These are phyloP conservation scores for Stropharia rugosoannulata DNA, from an alignment of 768 basidiomycete species.

Conservation along the genomic window DNA sequence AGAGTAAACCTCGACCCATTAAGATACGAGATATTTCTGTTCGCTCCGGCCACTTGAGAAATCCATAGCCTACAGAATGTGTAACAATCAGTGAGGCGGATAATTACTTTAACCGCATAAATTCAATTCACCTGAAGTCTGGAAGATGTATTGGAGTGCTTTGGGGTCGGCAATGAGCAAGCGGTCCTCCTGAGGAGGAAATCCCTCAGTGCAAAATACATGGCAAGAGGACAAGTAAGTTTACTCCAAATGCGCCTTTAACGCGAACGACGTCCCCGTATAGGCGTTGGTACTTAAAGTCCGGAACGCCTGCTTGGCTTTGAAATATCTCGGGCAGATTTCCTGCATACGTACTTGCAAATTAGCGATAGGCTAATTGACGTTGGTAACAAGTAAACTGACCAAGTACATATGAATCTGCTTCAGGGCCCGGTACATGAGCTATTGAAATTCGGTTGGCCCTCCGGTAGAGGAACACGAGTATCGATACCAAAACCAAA, in stretches of 20 bases:
- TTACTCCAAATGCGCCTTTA: slow-evolving; percentile 50
- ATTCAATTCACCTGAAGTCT: slow-evolving; percentile 41
- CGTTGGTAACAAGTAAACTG: background rate
- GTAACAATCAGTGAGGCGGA: slow-evolving; percentile 1
- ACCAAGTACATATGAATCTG: slow-evolving; percentile 51
- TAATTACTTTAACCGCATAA: background rate
- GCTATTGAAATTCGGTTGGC: slow-evolving; percentile 39
- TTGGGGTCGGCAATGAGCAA: slow-evolving; percentile 56
- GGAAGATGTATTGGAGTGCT: slow-evolving; percentile 56
- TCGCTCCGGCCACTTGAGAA: slow-evolving; percentile 49
- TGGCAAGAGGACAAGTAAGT: slow-evolving; percentile 8
- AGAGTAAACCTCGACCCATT: slow-evolving; percentile 51
- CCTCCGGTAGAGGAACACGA: slow-evolving; percentile 33
- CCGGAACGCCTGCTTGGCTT: slow-evolving; percentile 48
- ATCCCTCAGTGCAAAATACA: background rate
- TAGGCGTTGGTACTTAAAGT: slow-evolving; percentile 50
- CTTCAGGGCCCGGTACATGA: slow-evolving; percentile 46
- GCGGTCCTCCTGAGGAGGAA: slow-evolving; percentile 43
- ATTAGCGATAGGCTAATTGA: background rate
- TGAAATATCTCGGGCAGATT: slow-evolving; percentile 50
- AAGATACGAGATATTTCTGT: slow-evolving; percentile 48
- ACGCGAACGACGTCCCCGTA: slow-evolving; percentile 52
- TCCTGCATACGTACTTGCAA: slow-evolving; percentile 27
- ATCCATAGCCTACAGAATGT: slow-evolving; percentile 42
- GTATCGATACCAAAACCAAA: slow-evolving; percentile 3